These are phyloP conservation scores for Agastache rugosa DNA, from an alignment of 257 asterid genomes.

Conservation along the genomic window DNA sequence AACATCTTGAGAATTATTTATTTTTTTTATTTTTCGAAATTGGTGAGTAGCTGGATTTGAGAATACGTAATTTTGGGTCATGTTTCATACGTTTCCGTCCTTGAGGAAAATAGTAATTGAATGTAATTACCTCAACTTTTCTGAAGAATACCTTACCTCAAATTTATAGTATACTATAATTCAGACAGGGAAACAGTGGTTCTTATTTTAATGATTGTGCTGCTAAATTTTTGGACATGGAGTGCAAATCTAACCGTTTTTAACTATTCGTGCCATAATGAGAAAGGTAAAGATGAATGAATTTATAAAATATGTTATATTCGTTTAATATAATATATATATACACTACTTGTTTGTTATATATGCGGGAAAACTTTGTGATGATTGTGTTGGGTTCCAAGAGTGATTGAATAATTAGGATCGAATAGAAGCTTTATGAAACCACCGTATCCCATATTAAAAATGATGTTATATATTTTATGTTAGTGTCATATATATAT, in stretches of 20 bases:
- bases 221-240: constrained; percentile 22
- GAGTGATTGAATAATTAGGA: neutral
- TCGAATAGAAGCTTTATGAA: neutral
- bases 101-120: too few species aligned
- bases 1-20: too few species aligned
- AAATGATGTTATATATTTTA: neutral
- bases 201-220: constrained; percentile 24
- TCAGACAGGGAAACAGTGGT: constrained; percentile 16
- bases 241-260: constrained; percentile 27
- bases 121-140: too few species aligned
- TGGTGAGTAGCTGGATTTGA: neutral
- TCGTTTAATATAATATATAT: neutral
- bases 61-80: neutral
- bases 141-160: neutral
- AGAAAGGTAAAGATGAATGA: neutral
- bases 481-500: too few species aligned
- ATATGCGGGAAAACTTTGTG: neutral
- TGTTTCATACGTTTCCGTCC: neutral
- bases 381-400: constrained; percentile 9
- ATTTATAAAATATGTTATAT: neutral
- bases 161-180: neutral
- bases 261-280: constrained; percentile 7
- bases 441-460: neutral
- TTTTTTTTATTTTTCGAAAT: too few species aligned
- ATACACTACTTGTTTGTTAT: neutral